Percentiles rank a stretch among this genome's conserved stretches.
These are phyloP conservation scores for Suillus occidentalis DNA, from an alignment of 768 basidiomycete species.

Conservation along the genomic window DNA sequence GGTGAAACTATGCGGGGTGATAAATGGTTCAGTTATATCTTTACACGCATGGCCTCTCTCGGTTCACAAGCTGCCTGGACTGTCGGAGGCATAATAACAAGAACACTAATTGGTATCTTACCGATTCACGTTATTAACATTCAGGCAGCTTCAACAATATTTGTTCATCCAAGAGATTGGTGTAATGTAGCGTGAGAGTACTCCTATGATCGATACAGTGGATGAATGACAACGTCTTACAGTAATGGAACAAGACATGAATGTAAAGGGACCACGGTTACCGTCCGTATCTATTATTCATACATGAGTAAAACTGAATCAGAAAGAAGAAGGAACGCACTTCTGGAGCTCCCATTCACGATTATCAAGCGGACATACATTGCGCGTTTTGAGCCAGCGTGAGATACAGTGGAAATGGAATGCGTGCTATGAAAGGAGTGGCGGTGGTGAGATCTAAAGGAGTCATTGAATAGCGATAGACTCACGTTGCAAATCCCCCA, in stretches of 20 bases:
- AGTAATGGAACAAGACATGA: not conserved
- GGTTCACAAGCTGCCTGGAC: not conserved
- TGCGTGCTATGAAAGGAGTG: slow-evolving; percentile 64
- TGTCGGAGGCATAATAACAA: not conserved
- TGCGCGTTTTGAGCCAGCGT: slow-evolving; percentile 97
- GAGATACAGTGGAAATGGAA: slow-evolving; percentile 99
- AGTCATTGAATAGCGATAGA: not conserved
- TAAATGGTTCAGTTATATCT: not conserved
- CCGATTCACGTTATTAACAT: not conserved
- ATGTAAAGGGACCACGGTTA: not conserved
- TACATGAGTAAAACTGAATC: not conserved
- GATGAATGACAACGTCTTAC: slow-evolving; percentile 1
- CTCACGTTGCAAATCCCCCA: slow-evolving; percentile 98
- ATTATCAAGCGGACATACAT: slow-evolving; percentile 93
- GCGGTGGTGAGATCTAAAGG: not conserved
- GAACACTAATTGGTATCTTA: not conserved
- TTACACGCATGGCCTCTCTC: not conserved
- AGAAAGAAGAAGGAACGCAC: slow-evolving; percentile 44
- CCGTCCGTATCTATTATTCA: not conserved
- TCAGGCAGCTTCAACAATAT: not conserved
- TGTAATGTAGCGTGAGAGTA: not conserved
- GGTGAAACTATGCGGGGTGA: not conserved
- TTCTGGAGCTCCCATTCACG: slow-evolving; percentile 97
- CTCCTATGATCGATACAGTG: not conserved
- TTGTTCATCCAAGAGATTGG: not conserved